Evolutionary conservation across 2,329 filamentous ascomycete genomes (phyloP), one percentile per base, ranked within the genome.

Genomic region (Pseudovirgaria hyperparasitica): DNA sequence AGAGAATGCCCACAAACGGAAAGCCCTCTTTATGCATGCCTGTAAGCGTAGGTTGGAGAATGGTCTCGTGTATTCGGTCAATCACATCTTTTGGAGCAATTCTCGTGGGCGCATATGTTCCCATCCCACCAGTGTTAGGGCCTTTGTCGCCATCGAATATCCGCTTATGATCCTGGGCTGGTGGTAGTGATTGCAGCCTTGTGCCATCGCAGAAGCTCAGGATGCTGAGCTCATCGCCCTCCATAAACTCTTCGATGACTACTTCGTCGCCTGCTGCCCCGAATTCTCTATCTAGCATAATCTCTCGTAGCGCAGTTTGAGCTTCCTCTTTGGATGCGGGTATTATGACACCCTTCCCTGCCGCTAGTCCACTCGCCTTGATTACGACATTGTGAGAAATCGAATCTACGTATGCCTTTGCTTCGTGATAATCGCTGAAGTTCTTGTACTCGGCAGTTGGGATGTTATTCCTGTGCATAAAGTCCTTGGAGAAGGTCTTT

Each of bases 401-500:
- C 10, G 36, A 37, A 20, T 54, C 48, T 5, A 96, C 61, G 50
- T 96, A 92, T 40, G 71, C 59, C 39, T 65, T 62, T 9, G 85
- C 85, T 24, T 71, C 61, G 29, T 77, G 70, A 54, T 80, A 86
- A 43, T 81, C 67, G 52, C 66, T 72, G 50, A 96, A 94, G 61
- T 92, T 94, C 54, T 78, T 72, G 60, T 93, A 96, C 20, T 71
- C 73, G 10, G 90, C 90, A 1, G 90, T 96, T 19, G 87, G 86
- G 42, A 98, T 92, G 44, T 70, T 69, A 58, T 92, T 74, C 39
- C 77, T 75, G 55, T 80, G 77, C 90, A 96, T 98, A 50, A 96
- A 96, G 55, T 96, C 86, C 54, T 98, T 98, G 35, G 82, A 85
- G 55, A 92, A 96, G 8, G 87, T 82, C 65, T 98, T 98, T 60